Evolutionary conservation across 192 early-diverging fungal genomes (phyloP), one percentile per base, ranked within the genome.

Genomic region (Thamnidium elegans): DNA sequence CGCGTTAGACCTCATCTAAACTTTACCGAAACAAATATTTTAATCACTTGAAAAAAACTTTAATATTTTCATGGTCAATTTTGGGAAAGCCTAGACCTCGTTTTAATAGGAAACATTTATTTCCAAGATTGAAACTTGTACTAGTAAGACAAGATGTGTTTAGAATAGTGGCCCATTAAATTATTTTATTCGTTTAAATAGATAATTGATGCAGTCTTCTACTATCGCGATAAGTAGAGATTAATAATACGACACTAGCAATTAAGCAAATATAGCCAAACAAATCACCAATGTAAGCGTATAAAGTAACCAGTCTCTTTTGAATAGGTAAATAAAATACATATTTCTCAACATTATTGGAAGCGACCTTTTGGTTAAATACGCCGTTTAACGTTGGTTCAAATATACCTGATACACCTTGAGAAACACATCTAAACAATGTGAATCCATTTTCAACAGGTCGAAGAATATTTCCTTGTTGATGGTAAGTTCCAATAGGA

Each of bases 401-500:
- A 58, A 50, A 66, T 11, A 74, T 69, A 20, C 77, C 73, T 4
- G 77, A 78, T 14, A 78, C 55, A n/a, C 74, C 74, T 66, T 75
- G 65, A 7, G 71, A 70, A 9, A 68, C 72, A 55, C 79, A 81
- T 4, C 79, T 53, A 20, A 81, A 74, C 43, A 74, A 34, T 1
- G 72, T 76, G 19, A 78, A 67, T 0, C 79, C 79, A 58, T 81
- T 75, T 21, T 81, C 79, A 23, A 78, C 73, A 3, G 77, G 71
- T 62, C 79, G 66, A 34, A 72, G 63, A 0, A 71, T 66, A 44
- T 78, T 75, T 10, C 70, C 65, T n/a, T 65, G 42, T 11, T 74
- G 66, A 52, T 78, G 74, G 20, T 74, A 51, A 34, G 66, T 60
- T 46, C 79, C 79, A 56, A 76, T 68, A 0, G 79, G 78, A 32